These are phyloP conservation scores for Suillus spraguei DNA, from an alignment of 768 basidiomycete genomes.

Conservation along the genomic window DNA sequence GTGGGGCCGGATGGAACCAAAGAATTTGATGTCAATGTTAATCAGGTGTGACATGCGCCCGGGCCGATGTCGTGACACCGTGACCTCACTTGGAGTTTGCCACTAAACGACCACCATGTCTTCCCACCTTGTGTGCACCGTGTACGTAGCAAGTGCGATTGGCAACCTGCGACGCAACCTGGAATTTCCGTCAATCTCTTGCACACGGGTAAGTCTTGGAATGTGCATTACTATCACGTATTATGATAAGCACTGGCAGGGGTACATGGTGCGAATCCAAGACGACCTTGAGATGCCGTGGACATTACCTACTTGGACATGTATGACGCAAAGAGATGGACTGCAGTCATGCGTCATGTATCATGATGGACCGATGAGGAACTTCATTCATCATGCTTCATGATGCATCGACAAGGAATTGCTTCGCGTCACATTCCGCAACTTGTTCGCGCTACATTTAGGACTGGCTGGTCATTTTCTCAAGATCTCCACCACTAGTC, in stretches of 20 bases:
- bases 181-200: not conserved
- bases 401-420: too few relatives aligned
- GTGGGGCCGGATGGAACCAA: too few relatives aligned
- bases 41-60: too few relatives aligned
- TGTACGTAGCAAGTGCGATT: not conserved
- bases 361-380: too few relatives aligned
- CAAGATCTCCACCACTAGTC: slow-evolving; percentile 65
- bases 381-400: too few relatives aligned
- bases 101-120: too few relatives aligned
- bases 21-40: too few relatives aligned
- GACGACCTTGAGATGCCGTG: not conserved
- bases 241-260: not conserved
- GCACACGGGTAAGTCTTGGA: not conserved
- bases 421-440: not conserved
- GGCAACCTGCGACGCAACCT: not conserved
- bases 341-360: not conserved
- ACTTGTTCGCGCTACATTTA: not conserved
- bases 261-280: not conserved
- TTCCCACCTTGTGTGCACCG: not conserved
- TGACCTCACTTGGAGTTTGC: too few relatives aligned
- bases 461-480: slow-evolving; percentile 30
- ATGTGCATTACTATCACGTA: not conserved
- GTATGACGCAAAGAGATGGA: not conserved
- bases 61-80: too few relatives aligned
- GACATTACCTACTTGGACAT: not conserved